phyloP scores from a whole-genome alignment of 331 rosid genomes.

The Erythrophleum ivorense region DNA sequence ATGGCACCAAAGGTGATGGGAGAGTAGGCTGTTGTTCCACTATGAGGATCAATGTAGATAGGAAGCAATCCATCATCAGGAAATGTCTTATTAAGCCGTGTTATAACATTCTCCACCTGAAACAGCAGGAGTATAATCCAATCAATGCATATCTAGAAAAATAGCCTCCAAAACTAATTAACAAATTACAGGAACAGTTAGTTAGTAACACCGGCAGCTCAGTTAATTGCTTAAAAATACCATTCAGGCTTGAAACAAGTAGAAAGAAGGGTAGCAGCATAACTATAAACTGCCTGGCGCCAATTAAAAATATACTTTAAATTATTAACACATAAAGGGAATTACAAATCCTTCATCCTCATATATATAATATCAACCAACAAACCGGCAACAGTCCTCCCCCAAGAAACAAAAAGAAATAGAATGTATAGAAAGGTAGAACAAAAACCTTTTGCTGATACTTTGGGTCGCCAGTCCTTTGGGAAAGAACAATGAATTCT shows the following conservation, averaged over 20 bases:
- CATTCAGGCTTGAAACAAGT: slow-evolving; percentile 5
- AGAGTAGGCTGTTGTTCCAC: slow-evolving; percentile 66
- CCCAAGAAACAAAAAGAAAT: neutral
- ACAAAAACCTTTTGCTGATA: slow-evolving; percentile 84
- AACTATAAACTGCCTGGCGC: neutral
- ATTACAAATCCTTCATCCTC: neutral
- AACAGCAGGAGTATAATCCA: slow-evolving; percentile 41
- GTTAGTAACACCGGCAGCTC: neutral
- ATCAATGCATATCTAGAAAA: slow-evolving; percentile 38
- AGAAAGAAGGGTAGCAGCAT: slow-evolving; percentile 21
- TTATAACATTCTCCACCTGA: slow-evolving; percentile 89
- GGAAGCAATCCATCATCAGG: slow-evolving; percentile 98
- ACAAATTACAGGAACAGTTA: slow-evolving; percentile 19
- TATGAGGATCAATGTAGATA: slow-evolving; percentile 76
- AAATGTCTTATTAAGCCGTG: slow-evolving; percentile 70
- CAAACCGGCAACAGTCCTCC: slow-evolving; percentile 5
- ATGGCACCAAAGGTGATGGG: slow-evolving; percentile 95
- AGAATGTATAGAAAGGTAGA: slow-evolving; percentile 17
- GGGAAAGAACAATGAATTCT: slow-evolving; percentile 95
- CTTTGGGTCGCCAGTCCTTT: slow-evolving; percentile 94
- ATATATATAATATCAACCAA: slow-evolving; percentile 4
- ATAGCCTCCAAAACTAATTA: slow-evolving; percentile 21
- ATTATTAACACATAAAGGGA: neutral
- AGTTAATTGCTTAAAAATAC: slow-evolving; percentile 9
- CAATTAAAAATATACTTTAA: slow-evolving; percentile 4